Evolutionary conservation across 139 green algal species (phyloP), one percentile per base, ranked within the genome.

Genomic region (Gonium pectorale): DNA sequence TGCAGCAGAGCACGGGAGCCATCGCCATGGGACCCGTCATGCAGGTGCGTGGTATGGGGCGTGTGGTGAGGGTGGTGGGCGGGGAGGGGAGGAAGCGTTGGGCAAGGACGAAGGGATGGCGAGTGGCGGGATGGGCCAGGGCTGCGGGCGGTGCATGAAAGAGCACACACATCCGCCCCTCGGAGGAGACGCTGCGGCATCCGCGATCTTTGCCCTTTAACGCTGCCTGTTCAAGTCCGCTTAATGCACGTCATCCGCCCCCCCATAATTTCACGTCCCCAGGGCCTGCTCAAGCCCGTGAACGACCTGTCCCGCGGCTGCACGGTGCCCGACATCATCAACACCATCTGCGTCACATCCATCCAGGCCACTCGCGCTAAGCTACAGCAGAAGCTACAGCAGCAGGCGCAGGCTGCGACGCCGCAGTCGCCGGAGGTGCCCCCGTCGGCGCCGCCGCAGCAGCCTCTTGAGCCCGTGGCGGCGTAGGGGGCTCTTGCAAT

Each of bases 301-400:
- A 98, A 98, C 88, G 96, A 98, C 85, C 91, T 98, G 31, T 94
- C 85, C 66, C 88, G 96, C 5, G 96, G 96, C 67, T 99, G 96
- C 89, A 98, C 96, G 0, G 93, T 98, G 6, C 85, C 88, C 19
- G 96, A 99, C 90, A 97, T 98, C 69, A 79, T 99, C 73, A 97
- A 98, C 86, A 98, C 96, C 29, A 90, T 98, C 41, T 92, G 90
- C 74, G 93, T 95, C 72, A 98, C 95, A 13, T 89, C 83, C 37
- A 88, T 98, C 11, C 95, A 98, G 85, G 94, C 94, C 11, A 87
- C 89, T 33, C 72, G 54, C 41, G 68, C 5, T 21, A 41, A 41
- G 62, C 17, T 22, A 8, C 17, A n/a, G n/a, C n/a, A n/a, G n/a
- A n/a, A n/a, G n/a, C n/a, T n/a, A n/a, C n/a, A n/a, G n/a, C n/a